Conservation (phyloP, 2,329 filamentous ascomycete genomes). For the Xylariomycetidae sp. region DNA sequence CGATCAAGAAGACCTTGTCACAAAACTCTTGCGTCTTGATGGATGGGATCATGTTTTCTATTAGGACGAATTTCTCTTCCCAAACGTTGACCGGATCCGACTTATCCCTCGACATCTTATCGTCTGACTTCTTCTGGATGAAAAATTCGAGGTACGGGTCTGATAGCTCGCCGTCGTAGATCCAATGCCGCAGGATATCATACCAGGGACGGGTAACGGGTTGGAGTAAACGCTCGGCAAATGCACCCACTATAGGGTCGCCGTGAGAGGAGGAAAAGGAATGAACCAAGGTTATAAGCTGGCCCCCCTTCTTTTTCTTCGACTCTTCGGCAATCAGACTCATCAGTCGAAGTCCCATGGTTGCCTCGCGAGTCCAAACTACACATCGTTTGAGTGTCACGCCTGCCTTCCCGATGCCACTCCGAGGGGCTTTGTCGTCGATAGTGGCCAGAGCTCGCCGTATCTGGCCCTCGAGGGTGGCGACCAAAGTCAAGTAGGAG, state of each 20-base stretch:
- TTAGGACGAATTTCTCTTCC: slow-evolving; percentile 94
- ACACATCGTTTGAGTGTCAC: slow-evolving; percentile 94
- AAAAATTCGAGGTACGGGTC: slow-evolving; percentile 97
- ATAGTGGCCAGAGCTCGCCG: slow-evolving; percentile 72
- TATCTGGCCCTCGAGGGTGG: slow-evolving; percentile 89
- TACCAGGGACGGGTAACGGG: slow-evolving; percentile 95
- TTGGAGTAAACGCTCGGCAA: slow-evolving; percentile 81
- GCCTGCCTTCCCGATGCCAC: slow-evolving; percentile 75
- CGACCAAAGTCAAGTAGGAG: slow-evolving; percentile 85
- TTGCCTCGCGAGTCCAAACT: slow-evolving; percentile 95
- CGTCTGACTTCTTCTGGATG: slow-evolving; percentile 72
- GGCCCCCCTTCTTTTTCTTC: slow-evolving; percentile 75
- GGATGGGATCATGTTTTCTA: slow-evolving; percentile 80
- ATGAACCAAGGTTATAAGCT: slow-evolving; percentile 91
- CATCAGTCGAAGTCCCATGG: slow-evolving; percentile 90
- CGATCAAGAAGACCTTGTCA: slow-evolving; percentile 93
- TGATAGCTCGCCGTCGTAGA: slow-evolving; percentile 96
- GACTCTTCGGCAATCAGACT: slow-evolving; percentile 92
- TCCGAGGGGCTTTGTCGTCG: slow-evolving; percentile 62
- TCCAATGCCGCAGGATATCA: slow-evolving; percentile 92
- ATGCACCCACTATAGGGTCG: slow-evolving; percentile 88
- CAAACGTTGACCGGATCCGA: slow-evolving; percentile 81
- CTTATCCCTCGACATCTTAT: slow-evolving; percentile 40
- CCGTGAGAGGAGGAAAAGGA: slow-evolving; percentile 90
- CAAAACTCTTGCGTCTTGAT: slow-evolving; percentile 94